These are phyloP conservation scores for Mycena latifolia DNA, from an alignment of 768 basidiomycete genomes.

Conservation along the genomic window DNA sequence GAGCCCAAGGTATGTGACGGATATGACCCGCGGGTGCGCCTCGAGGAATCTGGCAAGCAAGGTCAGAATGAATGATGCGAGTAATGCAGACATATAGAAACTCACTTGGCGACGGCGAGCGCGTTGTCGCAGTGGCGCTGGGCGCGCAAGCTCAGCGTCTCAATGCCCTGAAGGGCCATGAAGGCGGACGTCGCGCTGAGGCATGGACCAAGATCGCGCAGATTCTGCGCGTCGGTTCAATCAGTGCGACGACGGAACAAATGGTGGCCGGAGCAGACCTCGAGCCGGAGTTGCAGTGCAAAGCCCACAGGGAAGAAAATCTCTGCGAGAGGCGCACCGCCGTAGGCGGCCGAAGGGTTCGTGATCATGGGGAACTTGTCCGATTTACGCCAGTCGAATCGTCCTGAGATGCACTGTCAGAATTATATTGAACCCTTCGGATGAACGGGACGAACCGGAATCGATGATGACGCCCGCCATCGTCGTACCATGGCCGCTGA, in stretches of 20 bases:
- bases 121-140: conserved; percentile 72
- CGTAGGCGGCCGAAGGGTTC: conserved; percentile 67
- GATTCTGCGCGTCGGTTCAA: conserved; percentile 47
- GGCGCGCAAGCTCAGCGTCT: conserved; percentile 71
- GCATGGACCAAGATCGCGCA: conserved; percentile 77
- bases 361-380: conserved; percentile 70
- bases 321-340: conserved; percentile 64
- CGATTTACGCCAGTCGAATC: conserved; percentile 65
- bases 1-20: conserved; percentile 85
- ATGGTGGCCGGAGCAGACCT: conserved; percentile 16
- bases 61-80: background rate
- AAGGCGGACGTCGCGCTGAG: conserved; percentile 68
- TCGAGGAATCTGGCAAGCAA: conserved; percentile 62
- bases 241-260: too few species aligned
- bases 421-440: too few species aligned
- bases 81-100: background rate
- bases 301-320: conserved; percentile 63
- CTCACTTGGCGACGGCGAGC: conserved; percentile 55
- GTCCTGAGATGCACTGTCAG: conserved; percentile 16
- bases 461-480: conserved; percentile 74
- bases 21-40: conserved; percentile 73
- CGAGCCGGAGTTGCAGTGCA: conserved; percentile 61
- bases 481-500: conserved; percentile 67
- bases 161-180: conserved; percentile 77
- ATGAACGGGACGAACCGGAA: conserved; percentile 51